Base-by-base conservation (phyloP, 2,329 filamentous ascomycete genomes). In the Fusarium multiceps region DNA sequence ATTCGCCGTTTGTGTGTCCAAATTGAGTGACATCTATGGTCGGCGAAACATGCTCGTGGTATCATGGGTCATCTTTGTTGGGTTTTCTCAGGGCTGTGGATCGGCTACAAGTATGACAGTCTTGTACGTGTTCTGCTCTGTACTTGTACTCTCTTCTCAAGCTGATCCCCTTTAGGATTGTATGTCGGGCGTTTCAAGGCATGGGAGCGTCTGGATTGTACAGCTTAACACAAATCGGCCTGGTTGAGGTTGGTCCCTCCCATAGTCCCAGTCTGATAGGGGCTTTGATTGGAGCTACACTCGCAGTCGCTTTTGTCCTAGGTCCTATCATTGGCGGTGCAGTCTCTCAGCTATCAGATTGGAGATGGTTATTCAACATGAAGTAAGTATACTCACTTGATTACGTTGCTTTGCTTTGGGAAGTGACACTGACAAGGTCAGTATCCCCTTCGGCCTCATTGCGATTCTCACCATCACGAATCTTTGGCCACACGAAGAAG, bases 191-290 rank as follows among this genome's bases (percentile, higher is more conserved):
- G 2, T 84, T 89, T 16, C 88, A 89, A 60, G 88, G 88, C 7
- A 82, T 89, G 45, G 88, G 88, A 1, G 88, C 86, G 3, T 88
- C 88, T 11, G 88, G 88, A 0, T 78, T 90, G 25, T 90, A 89
- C 75, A 88, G 86, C 66, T 77, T 90, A 43, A 85, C 86, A 2
- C 86, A 89, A 59, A 86, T 88, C 55, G 83, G 84, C 14, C 80
- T 89, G 2, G 81, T 88, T 28, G 87, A 89, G 66, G 81, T 89
- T 53, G 85, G 86, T 1, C 87, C 86, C 14, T 81, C 80, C 5
- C 79, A 86, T 67, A 83, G 82, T 10, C 86, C 86, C 5, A 84
- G 84, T 55, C 73, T 88, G 18, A 84, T 89, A 43, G 86, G 87
- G 4, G 85, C 84, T 27, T 79, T 88, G 71, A 81, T 89, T 16